Evolutionary conservation across 169 alveolate species (phyloP).

Genomic region (Cryptosporidium tyzzeri): DNA sequence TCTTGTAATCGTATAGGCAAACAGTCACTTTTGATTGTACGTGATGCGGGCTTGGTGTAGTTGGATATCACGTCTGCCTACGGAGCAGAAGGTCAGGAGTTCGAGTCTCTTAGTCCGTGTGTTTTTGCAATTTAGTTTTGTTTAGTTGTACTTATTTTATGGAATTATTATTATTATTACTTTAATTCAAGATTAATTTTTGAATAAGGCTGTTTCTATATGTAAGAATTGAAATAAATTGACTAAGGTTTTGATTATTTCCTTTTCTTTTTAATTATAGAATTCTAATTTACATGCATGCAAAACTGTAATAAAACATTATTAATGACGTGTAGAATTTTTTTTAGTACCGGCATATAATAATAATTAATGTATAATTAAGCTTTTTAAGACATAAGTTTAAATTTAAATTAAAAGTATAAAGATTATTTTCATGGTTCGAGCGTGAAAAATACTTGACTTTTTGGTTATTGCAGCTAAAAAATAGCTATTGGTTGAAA

Average conservation of each 20-base stretch:
- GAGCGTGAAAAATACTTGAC: background rate
- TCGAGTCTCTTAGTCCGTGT: conserved; percentile 78
- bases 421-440: background rate
- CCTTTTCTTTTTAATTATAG: too few species aligned
- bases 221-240: too few species aligned
- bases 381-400: background rate
- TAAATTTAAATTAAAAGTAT: too few species aligned
- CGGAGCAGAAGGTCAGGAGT: conserved; percentile 79
- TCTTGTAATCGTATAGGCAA: background rate
- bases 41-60: conserved; percentile 78
- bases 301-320: too few species aligned
- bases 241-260: too few species aligned
- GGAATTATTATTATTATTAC: background rate
- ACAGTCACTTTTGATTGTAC: conserved; percentile 22
- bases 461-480: too few species aligned
- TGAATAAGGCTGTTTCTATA: too few species aligned
- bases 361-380: too few species aligned
- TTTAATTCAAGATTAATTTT: too few species aligned
- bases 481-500: too few species aligned
- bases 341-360: background rate
- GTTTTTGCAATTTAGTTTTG: background rate
- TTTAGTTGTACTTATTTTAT: too few species aligned
- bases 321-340: background rate
- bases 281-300: background rate
- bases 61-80: conserved; percentile 78